Conservation (phyloP, 2,329 filamentous ascomycete species). For the Mollisia scopiformis region DNA sequence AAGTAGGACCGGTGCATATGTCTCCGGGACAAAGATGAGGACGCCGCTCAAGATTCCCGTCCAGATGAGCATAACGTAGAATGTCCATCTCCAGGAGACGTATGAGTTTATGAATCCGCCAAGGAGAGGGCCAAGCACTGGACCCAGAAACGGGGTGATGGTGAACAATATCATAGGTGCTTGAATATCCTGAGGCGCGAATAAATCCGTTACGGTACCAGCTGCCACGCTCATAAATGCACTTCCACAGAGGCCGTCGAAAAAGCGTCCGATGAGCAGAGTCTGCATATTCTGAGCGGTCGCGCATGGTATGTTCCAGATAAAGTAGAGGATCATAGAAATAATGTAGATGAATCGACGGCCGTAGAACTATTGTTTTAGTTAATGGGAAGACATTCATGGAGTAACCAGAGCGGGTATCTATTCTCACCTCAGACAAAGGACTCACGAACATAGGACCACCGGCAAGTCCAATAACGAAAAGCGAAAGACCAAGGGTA, state of each 20-base stretch:
- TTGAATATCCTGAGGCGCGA: constrained; percentile 66
- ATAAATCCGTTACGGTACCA: constrained; percentile 81
- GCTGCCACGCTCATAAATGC: constrained; percentile 74
- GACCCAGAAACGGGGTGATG: constrained; percentile 62
- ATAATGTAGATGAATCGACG: constrained; percentile 77
- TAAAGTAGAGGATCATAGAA: constrained; percentile 53
- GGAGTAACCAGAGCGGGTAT: too few relatives aligned
- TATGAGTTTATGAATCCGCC: constrained; percentile 82
- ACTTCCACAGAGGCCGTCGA: constrained; percentile 71
- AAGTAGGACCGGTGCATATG: constrained; percentile 16
- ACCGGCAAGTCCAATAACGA: constrained; percentile 60
- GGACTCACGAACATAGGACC: constrained; percentile 70
- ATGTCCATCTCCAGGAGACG: constrained; percentile 76
- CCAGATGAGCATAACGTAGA: constrained; percentile 85
- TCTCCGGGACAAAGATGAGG: constrained; percentile 11
- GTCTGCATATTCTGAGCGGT: constrained; percentile 76
- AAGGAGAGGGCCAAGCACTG: constrained; percentile 58
- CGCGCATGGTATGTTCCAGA: constrained; percentile 80
- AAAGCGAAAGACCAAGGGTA: constrained; percentile 60
- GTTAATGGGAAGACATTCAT: too few relatives aligned
- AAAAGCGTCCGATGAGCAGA: constrained; percentile 75
- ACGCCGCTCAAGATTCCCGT: constrained; percentile 57
- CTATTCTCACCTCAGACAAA: constrained; percentile 54
- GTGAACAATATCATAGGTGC: constrained; percentile 82
- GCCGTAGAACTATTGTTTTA: constrained; percentile 66